A percentile compares a stretch with the other conserved stretches of the same genome.
Conservation (phyloP, 257 asterid species). For the Solanum okadae region DNA sequence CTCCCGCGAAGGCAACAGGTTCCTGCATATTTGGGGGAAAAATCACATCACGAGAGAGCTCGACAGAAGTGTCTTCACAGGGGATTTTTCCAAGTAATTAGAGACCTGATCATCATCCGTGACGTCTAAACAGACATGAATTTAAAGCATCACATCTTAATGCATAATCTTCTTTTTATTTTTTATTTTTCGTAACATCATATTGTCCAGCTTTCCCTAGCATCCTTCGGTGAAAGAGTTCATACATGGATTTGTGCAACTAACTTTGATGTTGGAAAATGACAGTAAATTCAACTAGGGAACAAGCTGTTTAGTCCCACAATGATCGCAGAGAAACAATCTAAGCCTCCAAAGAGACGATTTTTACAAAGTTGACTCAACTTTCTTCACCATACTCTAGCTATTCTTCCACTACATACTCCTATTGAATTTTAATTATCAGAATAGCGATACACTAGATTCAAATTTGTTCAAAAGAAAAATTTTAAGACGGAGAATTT, state of each 20-base stretch:
- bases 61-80: background rate
- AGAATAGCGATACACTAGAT: background rate
- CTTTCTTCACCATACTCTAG: background rate
- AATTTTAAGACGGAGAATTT: background rate
- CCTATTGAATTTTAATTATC: background rate
- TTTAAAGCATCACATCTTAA: background rate
- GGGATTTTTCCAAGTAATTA: background rate
- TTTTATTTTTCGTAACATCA: background rate
- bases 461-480: background rate
- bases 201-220: background rate
- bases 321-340: background rate
- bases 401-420: background rate
- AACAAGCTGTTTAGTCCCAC: background rate
- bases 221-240: background rate
- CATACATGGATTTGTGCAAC: background rate
- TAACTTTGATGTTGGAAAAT: background rate
- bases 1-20: conserved; percentile 84
- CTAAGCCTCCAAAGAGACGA: background rate
- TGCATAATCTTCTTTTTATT: background rate
- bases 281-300: background rate
- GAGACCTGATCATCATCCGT: background rate
- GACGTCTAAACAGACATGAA: background rate
- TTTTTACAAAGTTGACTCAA: background rate
- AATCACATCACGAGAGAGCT: background rate
- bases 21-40: conserved; percentile 29